Conservation (phyloP, 352 stramenopile genomes). For the Phytopythium helicoides region DNA sequence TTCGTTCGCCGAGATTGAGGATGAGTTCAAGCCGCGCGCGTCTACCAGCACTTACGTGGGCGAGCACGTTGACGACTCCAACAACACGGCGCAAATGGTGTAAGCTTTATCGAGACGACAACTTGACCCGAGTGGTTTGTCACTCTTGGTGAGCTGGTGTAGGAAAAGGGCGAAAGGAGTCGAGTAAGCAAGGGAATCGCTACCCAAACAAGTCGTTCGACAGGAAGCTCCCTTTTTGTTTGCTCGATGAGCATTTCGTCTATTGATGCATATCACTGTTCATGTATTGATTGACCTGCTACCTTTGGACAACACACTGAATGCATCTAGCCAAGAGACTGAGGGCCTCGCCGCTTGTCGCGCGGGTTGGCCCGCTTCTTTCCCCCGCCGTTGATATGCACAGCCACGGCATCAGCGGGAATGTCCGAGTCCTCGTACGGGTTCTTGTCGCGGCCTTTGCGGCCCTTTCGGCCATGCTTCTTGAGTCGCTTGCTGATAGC, state of each 20-base stretch:
- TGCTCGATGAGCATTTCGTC: too few species aligned
- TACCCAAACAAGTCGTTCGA: too few species aligned
- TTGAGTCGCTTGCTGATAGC: slow-evolving; percentile 82
- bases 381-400: slow-evolving; percentile 70
- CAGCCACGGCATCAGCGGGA: slow-evolving; percentile 34
- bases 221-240: too few species aligned
- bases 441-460: slow-evolving; percentile 96
- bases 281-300: too few species aligned
- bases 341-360: slow-evolving; percentile 17
- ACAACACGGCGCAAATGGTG: background rate
- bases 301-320: too few species aligned
- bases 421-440: slow-evolving; percentile 93
- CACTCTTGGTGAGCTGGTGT: too few species aligned
- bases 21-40: background rate
- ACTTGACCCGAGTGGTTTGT: too few species aligned
- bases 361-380: slow-evolving; percentile 73
- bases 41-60: slow-evolving; percentile 9
- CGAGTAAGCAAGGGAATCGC: too few species aligned
- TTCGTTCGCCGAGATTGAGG: slow-evolving; percentile 4
- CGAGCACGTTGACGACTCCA: background rate
- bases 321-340: slow-evolving; percentile 4
- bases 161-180: too few species aligned
- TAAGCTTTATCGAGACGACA: too few species aligned
- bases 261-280: too few species aligned
- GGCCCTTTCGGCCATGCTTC: slow-evolving; percentile 95